Percentiles rank a stretch among this genome's conserved stretches.
These are phyloP conservation scores for Geranomyces michiganensis DNA, from an alignment of 192 early-diverging fungal species.

Conservation along the genomic window DNA sequence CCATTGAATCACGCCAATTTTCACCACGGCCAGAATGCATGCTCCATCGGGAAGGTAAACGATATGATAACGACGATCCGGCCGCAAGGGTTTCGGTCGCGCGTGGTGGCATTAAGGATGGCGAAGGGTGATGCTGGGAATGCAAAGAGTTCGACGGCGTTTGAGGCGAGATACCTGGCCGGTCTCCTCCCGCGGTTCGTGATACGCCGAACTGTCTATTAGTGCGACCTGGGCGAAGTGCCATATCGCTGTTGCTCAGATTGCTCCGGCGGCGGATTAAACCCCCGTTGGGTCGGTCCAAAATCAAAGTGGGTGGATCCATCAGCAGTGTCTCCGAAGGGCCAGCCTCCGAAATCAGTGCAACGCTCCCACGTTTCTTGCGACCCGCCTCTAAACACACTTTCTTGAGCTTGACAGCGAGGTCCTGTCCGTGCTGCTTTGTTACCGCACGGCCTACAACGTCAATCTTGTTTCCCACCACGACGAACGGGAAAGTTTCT, in stretches of 20 bases:
- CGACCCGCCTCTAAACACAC: slow-evolving; percentile 6
- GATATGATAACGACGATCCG: no score
- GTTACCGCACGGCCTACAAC: slow-evolving; percentile 19
- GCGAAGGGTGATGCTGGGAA: background rate
- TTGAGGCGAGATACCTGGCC: background rate
- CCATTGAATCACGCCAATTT: slow-evolving; percentile 11
- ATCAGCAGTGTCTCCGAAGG: background rate
- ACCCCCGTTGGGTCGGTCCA: background rate
- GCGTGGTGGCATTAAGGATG: background rate
- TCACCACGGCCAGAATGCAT: background rate
- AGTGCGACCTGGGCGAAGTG: background rate
- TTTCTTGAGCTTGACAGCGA: slow-evolving; percentile 34
- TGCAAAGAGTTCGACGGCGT: background rate
- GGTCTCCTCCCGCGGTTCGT: background rate
- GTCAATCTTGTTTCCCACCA: slow-evolving; percentile 56
- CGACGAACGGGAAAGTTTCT: slow-evolving; percentile 45
- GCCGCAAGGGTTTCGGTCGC: background rate
- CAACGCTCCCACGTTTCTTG: background rate
- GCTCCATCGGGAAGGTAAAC: background rate
- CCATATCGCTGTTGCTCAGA: background rate
- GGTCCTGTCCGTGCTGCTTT: slow-evolving; percentile 34
- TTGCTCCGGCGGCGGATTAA: slow-evolving; percentile 2
- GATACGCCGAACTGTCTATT: slow-evolving; percentile 5
- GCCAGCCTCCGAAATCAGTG: background rate
- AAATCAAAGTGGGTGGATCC: background rate